phyloP scores from a whole-genome alignment of 176 grass and related monocot genomes.

The Musa itinerans region DNA sequence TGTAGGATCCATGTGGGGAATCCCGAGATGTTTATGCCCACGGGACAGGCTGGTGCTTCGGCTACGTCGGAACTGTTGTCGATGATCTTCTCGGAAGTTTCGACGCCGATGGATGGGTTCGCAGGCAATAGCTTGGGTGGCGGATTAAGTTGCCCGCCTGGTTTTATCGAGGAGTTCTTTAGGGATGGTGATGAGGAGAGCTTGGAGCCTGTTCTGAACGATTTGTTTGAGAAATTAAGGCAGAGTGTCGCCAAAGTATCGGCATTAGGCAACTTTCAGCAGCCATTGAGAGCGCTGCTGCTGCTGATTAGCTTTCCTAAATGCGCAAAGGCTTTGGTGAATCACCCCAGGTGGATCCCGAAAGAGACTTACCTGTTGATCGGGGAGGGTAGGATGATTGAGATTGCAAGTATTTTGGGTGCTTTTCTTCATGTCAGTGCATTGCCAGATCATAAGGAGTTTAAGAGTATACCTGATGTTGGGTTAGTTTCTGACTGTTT shows the following conservation, averaged over 20 bases:
- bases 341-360: slow-evolving; percentile 81
- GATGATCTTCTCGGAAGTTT: slow-evolving; percentile 66
- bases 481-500: neutral
- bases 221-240: slow-evolving; percentile 61
- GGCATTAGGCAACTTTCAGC: slow-evolving; percentile 68
- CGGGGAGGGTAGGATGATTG: slow-evolving; percentile 80
- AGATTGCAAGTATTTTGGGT: slow-evolving; percentile 63
- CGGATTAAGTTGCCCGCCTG: slow-evolving; percentile 35
- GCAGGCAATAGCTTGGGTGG: slow-evolving; percentile 32
- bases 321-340: slow-evolving; percentile 69
- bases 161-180: slow-evolving; percentile 75
- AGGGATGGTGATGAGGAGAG: slow-evolving; percentile 46
- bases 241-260: slow-evolving; percentile 62
- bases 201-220: slow-evolving; percentile 45
- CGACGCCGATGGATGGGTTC: slow-evolving; percentile 42
- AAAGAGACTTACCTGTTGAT: slow-evolving; percentile 51
- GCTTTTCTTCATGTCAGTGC: slow-evolving; percentile 87
- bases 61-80: slow-evolving; percentile 42
- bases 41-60: slow-evolving; percentile 27
- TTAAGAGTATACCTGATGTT: slow-evolving; percentile 64
- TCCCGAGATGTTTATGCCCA: slow-evolving; percentile 50
- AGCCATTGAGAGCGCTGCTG: slow-evolving; percentile 60
- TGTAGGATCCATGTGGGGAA: slow-evolving; percentile 61
- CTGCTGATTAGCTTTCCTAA: slow-evolving; percentile 51
- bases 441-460: slow-evolving; percentile 55